Conservation (phyloP, 208 protist genomes). For the Trypanosoma vivax region DNA sequence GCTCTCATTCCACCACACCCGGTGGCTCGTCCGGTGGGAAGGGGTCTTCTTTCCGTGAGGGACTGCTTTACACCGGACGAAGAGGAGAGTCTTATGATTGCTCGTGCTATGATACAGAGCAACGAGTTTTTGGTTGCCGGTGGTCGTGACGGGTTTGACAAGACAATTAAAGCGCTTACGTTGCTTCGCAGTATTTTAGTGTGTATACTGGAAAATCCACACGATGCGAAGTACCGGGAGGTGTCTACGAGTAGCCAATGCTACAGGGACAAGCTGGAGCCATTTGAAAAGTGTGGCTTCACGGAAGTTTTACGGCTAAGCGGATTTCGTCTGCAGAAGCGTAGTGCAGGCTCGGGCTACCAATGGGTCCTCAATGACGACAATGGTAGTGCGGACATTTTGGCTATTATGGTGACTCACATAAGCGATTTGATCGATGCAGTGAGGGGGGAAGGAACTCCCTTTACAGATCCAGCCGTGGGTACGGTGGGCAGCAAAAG, state of each 20-base stretch:
- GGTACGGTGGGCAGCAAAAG: too few relatives aligned
- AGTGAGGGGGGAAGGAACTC: neutral
- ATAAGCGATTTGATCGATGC: conserved; percentile 33
- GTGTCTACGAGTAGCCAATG: conserved; percentile 49
- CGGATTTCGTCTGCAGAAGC: conserved; percentile 50
- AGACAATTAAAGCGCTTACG: conserved; percentile 30
- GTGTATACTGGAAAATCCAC: conserved; percentile 53
- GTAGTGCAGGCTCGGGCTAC: conserved; percentile 27
- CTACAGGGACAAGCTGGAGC: conserved; percentile 55
- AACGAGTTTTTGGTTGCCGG: conserved; percentile 42
- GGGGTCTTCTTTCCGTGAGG: conserved; percentile 22
- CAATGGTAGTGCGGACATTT: conserved; percentile 36
- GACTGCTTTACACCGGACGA: conserved; percentile 39
- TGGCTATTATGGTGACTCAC: conserved; percentile 30
- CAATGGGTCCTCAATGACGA: conserved; percentile 59
- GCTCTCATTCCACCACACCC: neutral
- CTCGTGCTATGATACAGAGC: conserved; percentile 56
- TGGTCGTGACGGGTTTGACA: conserved; percentile 28
- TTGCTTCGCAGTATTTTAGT: conserved; percentile 35
- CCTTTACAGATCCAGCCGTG: too few relatives aligned
- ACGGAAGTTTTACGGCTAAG: conserved; percentile 44
- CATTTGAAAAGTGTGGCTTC: conserved; percentile 56
- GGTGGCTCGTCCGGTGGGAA: neutral
- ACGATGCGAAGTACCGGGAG: conserved; percentile 41
- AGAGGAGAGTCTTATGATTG: conserved; percentile 54